Evolutionary conservation across 1,284 basidiomycete genomes (phyloP), one percentile per base, ranked within the genome.

Genomic region (Ustilago hordei): DNA sequence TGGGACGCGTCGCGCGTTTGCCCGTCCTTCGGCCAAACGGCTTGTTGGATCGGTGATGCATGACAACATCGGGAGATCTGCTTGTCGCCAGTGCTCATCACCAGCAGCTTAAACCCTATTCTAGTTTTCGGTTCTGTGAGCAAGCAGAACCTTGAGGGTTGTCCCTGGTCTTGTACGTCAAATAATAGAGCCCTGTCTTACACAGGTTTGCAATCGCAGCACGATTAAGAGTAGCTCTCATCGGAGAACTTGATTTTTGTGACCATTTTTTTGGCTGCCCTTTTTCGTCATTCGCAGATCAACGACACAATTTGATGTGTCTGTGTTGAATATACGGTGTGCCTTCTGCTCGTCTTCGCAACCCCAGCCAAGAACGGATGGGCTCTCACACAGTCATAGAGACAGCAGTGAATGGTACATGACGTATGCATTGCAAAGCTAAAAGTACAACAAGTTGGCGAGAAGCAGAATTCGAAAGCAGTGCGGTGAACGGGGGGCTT

Each of bases 1-100:
- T 7, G 11, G 28, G 64, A 72, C 69, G 69, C 69, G 69, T 72
- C 69, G 69, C 69, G 69, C 64, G 69, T 72, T 32, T 39, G 41
- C 60, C 8, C n/a, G 45, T 23, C 57, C 64, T 55, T 52, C 50
- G 57, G 53, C 64, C 64, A 43, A 13, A 36, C 7, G 4, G 8
- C 3, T 4, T 5, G 7, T 17, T 23, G 3, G 0, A 69, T 69
- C 68, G 58, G 58, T 28, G 62, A 64, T 64, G 3, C 8, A 9
- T 19, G 1, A 0, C 3, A 1, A 4, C 8, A 68, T 68, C 59
- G 60, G 65, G 54, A 55, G 36, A 48, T 45, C 36, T 38, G 36
- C 23, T 28, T 28, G 23, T 2, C 23, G 23, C 23, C 23, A 28
- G 23, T 28, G 23, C 23, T 28, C 23, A 28, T 28, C 23, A 3